Evolutionary conservation across 2,329 filamentous ascomycete species (phyloP).

Genomic region (Verticillium dahliae): DNA sequence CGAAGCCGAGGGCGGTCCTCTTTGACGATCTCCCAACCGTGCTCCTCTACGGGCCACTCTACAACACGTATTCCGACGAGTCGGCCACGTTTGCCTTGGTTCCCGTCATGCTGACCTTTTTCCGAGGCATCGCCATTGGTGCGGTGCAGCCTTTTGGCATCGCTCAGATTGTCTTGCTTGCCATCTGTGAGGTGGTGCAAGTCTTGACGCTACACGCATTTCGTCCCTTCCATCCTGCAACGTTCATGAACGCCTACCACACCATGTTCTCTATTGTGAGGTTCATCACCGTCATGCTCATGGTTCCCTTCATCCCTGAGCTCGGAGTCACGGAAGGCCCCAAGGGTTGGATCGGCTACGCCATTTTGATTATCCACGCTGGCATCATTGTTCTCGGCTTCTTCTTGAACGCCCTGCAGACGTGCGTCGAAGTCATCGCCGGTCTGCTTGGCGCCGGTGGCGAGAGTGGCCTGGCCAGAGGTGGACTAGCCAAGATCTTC

Average conservation of each 20-base stretch:
- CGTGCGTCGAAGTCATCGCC: conserved; percentile 80
- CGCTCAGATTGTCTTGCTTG: conserved; percentile 84
- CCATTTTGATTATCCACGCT: conserved; percentile 79
- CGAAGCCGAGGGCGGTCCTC: conserved; percentile 75
- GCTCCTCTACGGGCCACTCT: conserved; percentile 83
- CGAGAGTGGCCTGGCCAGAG: conserved; percentile 67
- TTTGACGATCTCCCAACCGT: conserved; percentile 92
- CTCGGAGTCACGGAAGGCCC: conserved; percentile 70
- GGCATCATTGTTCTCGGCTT: conserved; percentile 85
- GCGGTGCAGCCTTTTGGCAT: conserved; percentile 90
- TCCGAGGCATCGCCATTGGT: conserved; percentile 85
- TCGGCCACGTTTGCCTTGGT: conserved; percentile 85
- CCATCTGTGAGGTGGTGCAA: conserved; percentile 89
- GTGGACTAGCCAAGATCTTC: conserved; percentile 84
- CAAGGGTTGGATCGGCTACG: conserved; percentile 94
- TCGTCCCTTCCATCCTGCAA: conserved; percentile 80
- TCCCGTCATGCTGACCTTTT: conserved; percentile 75
- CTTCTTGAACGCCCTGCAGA: conserved; percentile 86
- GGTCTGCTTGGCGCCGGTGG: conserved; percentile 77
- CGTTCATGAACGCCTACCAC: conserved; percentile 97
- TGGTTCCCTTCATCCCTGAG: conserved; percentile 78
- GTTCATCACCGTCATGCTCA: conserved; percentile 68
- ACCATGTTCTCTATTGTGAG: conserved; percentile 75
- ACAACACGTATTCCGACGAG: conserved; percentile 96
- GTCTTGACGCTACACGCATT: conserved; percentile 84